phyloP scores from a whole-genome alignment of 202 grass and related monocot genomes.

The Setaria viridis region DNA sequence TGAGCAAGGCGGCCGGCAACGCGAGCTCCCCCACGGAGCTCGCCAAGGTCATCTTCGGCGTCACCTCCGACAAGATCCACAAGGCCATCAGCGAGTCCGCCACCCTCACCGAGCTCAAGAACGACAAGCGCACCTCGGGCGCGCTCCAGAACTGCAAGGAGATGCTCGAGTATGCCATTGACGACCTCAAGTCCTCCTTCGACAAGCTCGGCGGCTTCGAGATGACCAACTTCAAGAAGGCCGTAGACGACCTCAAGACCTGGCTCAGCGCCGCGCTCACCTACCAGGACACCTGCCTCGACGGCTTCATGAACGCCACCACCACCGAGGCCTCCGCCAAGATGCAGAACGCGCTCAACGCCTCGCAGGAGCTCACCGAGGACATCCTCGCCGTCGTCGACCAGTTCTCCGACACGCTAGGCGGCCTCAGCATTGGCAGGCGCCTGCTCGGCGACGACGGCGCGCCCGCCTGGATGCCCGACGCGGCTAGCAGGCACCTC shows the following conservation, averaged over 20 bases:
- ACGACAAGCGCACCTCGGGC: conserved; percentile 70
- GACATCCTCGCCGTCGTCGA: conserved; percentile 83
- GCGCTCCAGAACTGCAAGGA: conserved; percentile 85
- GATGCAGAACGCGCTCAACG: conserved; percentile 75
- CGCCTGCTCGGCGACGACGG: conserved; percentile 47
- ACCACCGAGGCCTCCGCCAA: conserved; percentile 60
- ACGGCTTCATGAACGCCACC: conserved; percentile 76
- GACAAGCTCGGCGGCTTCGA: conserved; percentile 71
- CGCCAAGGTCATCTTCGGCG: conserved; percentile 62
- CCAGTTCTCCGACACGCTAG: conserved; percentile 49
- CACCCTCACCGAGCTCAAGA: conserved; percentile 60
- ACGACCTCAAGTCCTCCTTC: conserved; percentile 73
- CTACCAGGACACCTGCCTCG: conserved; percentile 91
- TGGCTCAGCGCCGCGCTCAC: conserved; percentile 87
- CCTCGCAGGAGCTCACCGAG: conserved; percentile 74
- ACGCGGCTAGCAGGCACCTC: neutral
- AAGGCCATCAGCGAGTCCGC: conserved; percentile 62
- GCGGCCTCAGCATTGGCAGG: conserved; percentile 47
- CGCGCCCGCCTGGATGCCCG: conserved; percentile 44
- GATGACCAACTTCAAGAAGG: conserved; percentile 70
- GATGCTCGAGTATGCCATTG: conserved; percentile 84
- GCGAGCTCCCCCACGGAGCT: conserved; percentile 53
- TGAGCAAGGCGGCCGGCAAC: conserved; percentile 54
- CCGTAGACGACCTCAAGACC: conserved; percentile 76
- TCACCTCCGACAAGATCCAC: conserved; percentile 64